A percentile compares a stretch with the other conserved stretches of the same genome.
Evolutionary conservation across 352 stramenopile species (phyloP).

Genomic region (Elongisporangium prolatum): DNA sequence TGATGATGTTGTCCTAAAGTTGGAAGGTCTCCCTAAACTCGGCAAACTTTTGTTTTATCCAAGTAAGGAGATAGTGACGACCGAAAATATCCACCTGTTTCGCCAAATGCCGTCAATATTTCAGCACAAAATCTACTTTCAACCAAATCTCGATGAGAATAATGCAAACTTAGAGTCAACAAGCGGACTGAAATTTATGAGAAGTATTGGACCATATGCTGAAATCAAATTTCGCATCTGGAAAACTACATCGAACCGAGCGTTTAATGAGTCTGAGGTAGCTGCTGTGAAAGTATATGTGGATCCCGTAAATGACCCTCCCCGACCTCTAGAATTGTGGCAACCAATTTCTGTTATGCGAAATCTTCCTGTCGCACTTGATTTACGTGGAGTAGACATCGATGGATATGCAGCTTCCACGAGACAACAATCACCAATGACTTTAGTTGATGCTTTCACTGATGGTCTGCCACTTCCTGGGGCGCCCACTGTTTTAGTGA

Average conservation of each 20-base stretch:
- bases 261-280: constrained; percentile 16
- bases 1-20: constrained; percentile 47
- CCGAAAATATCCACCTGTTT: constrained; percentile 35
- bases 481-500: not conserved
- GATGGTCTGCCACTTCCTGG: not conserved
- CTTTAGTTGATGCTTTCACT: constrained; percentile 7
- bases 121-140: constrained; percentile 52
- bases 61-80: constrained; percentile 34
- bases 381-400: constrained; percentile 33
- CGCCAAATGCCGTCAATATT: constrained; percentile 31
- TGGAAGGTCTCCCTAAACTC: constrained; percentile 37
- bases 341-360: constrained; percentile 17
- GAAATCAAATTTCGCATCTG: constrained; percentile 27
- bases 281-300: constrained; percentile 52
- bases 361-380: constrained; percentile 18
- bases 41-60: constrained; percentile 50
- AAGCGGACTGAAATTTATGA: constrained; percentile 31
- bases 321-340: constrained; percentile 13
- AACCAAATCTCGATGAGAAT: constrained; percentile 32
- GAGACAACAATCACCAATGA: not conserved
- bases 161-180: constrained; percentile 37
- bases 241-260: constrained; percentile 16
- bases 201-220: constrained; percentile 28
- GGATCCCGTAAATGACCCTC: constrained; percentile 39
- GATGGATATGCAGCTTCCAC: constrained; percentile 16